Base-by-base conservation (phyloP, 2,329 filamentous ascomycete species). In the Macroventuria anomochaeta region DNA sequence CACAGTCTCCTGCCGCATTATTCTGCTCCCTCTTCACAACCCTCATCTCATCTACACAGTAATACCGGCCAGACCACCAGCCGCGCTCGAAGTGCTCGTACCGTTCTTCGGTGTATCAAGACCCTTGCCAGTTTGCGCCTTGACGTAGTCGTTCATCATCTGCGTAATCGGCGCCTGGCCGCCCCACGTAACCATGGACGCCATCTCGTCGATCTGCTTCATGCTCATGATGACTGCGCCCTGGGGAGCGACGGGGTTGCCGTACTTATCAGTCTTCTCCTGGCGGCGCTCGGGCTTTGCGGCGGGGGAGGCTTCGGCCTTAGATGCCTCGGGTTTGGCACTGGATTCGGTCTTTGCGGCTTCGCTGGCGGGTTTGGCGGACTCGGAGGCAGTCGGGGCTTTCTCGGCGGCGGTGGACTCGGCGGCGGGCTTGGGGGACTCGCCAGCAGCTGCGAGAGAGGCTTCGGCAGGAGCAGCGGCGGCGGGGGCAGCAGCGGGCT, bases 141-240 rank as follows among this genome's bases (percentile, higher is more conserved):
- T 65, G 34, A 70, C 66, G 33, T 65, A 72, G 6, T 73, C 64
- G 48, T 50, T 68, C 70, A 73, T 72, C 69, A 73, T 73, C 62
- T 70, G 42, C 7, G 59, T 65, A 38, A 73, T 68, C 3, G 69
- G 63, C 7, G 63, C 64, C 47, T 71, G 64, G 15, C 67, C 67
- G 48, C 62, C 69, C 67, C 69, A 72, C 7, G 50, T 40, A 13
- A 62, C 46, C 15, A 62, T 36, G 31, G 58, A 40, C 5, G 59
- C 71, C 72, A 75, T 75, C 25, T 59, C 59, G 36, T 73, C 65
- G 17, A 75, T 59, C 54, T 68, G 60, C 54, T 64, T 66, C 72
- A 75, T 73, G 18, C 63, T 69, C 61, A 75, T 68, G 41, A 67
- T 56, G 28, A 73, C 56, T 13, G 61, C 58, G 34, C 72, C 71